phyloP scores from a whole-genome alignment of 2,329 filamentous ascomycete genomes.

The Pyrenophora graminea region DNA sequence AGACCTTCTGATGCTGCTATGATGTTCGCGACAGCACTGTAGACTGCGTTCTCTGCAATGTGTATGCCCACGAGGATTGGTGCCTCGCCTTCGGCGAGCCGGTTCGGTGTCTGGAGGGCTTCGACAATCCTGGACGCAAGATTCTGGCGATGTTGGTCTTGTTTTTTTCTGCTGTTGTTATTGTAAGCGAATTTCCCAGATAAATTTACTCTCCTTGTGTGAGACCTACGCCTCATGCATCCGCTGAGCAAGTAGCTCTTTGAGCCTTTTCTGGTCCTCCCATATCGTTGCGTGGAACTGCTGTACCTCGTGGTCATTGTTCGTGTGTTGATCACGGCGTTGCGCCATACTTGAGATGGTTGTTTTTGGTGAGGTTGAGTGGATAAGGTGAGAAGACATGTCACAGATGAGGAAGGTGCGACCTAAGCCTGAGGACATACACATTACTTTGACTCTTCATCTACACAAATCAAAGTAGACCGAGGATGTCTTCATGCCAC shows the following conservation, averaged over 20 bases:
- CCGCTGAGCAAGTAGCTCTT: slow-evolving; percentile 23
- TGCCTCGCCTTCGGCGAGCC: neutral
- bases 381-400: neutral
- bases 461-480: neutral
- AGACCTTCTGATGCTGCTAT: slow-evolving; percentile 25
- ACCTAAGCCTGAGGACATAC: neutral
- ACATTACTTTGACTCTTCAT: no score
- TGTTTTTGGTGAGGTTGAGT: neutral
- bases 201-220: neutral
- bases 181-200: neutral
- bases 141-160: slow-evolving; percentile 25
- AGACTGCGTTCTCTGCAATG: slow-evolving; percentile 22
- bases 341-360: slow-evolving; percentile 20
- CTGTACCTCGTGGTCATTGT: slow-evolving; percentile 27
- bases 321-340: slow-evolving; percentile 17
- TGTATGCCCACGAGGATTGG: slow-evolving; percentile 18
- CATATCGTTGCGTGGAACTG: slow-evolving; percentile 26
- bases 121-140: slow-evolving; percentile 22
- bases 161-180: slow-evolving; percentile 20
- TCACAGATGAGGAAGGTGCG: neutral
- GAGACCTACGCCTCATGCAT: slow-evolving; percentile 27
- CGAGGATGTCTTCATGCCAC: neutral
- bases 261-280: slow-evolving; percentile 22
- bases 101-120: slow-evolving; percentile 24
- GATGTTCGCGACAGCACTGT: slow-evolving; percentile 16